phyloP scores from a whole-genome alignment of 140 eudicot genomes.

The Anethum foeniculum region DNA sequence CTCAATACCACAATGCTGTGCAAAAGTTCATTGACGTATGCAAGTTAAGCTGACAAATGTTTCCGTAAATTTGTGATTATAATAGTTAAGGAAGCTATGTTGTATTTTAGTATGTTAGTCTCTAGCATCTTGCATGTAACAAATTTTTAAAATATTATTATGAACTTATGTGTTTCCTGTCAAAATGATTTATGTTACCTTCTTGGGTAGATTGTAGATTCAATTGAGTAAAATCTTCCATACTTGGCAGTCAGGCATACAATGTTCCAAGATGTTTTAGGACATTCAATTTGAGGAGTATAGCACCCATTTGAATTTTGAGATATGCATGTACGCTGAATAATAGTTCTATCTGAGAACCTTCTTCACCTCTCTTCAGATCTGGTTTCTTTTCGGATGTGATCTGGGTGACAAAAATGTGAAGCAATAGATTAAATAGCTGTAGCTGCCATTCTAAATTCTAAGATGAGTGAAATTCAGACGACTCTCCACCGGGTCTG shows the following conservation, averaged over 20 bases:
- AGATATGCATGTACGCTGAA: neutral
- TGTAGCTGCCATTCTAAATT: neutral
- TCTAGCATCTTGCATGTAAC: neutral
- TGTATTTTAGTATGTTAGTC: neutral
- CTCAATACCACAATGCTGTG: constrained; percentile 90
- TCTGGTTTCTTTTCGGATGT: neutral
- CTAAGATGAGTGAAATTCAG: neutral
- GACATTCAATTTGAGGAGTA: neutral
- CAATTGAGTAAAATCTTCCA: neutral
- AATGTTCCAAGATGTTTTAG: neutral
- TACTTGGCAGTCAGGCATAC: too few relatives aligned
- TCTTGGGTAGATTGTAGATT: neutral
- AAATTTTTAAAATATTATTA: neutral
- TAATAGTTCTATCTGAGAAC: neutral
- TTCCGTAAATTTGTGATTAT: too few relatives aligned
- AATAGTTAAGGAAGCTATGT: constrained; percentile 4
- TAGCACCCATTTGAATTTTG: neutral
- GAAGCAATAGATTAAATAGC: neutral
- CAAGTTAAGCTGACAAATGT: constrained; percentile 41
- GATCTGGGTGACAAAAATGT: neutral
- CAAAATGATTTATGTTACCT: neutral
- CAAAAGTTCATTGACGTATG: constrained; percentile 86
- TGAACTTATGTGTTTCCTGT: neutral
- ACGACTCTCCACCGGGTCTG: too few relatives aligned
- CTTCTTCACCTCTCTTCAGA: neutral